Evolutionary conservation across 1,284 basidiomycete species (phyloP).

Genomic region (Heterobasidion annosum): DNA sequence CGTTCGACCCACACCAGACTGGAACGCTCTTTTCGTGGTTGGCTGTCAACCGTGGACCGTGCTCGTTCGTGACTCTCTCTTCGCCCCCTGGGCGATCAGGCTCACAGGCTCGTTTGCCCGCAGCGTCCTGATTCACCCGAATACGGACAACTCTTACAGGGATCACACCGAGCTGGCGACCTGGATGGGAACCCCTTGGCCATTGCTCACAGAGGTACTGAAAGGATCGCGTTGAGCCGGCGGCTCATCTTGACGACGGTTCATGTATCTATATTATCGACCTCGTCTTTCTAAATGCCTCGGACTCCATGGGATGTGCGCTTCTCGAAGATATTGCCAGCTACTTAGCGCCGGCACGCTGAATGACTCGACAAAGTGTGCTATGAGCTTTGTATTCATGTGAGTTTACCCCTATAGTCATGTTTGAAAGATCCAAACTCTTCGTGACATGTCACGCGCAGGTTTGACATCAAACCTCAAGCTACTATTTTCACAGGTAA

Average conservation of each 20-base stretch:
- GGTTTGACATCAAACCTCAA: too few relatives aligned
- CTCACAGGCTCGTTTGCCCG: neutral
- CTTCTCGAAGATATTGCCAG: too few relatives aligned
- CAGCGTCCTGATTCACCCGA: slow-evolving; percentile 68
- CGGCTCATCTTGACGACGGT: too few relatives aligned
- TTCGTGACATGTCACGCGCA: too few relatives aligned
- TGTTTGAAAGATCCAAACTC: too few relatives aligned
- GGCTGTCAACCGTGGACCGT: slow-evolving; percentile 53
- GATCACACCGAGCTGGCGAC: slow-evolving; percentile 60
- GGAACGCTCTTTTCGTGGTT: slow-evolving; percentile 61
- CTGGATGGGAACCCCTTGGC: slow-evolving; percentile 64
- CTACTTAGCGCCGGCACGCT: neutral
- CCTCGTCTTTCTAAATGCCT: too few relatives aligned
- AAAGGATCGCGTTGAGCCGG: neutral
- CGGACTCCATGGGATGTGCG: too few relatives aligned
- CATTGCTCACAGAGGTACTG: slow-evolving; percentile 36
- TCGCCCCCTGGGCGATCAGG: neutral
- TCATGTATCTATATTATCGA: too few relatives aligned
- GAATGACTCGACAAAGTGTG: too few relatives aligned
- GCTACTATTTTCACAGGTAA: too few relatives aligned
- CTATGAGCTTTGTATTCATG: too few relatives aligned
- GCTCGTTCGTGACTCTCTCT: slow-evolving; percentile 39
- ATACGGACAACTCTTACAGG: slow-evolving; percentile 46
- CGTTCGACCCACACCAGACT: slow-evolving; percentile 56
- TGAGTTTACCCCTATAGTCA: too few relatives aligned